Base-by-base conservation (phyloP, 306 rosid species). In the Vigna radiata region DNA sequence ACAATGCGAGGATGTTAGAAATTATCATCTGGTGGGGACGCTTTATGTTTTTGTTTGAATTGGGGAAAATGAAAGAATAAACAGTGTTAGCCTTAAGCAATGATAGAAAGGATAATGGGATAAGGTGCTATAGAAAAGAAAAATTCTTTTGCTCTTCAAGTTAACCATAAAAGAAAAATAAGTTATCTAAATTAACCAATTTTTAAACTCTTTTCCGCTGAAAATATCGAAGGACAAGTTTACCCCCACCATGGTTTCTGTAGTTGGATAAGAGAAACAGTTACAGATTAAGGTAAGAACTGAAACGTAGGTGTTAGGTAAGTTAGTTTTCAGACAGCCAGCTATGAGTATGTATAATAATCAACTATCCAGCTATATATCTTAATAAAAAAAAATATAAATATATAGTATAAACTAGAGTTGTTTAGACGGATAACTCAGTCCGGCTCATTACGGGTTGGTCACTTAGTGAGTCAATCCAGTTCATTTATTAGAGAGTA, bases 1-100 rank as follows among this genome's bases (percentile, higher is more conserved):
- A 67, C 59, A 27, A 44, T 21, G 78, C 37, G 12, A 61, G 43
- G 53, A 46, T 39, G 75, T 75, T 36, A 59, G 71, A 67, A 70
- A 63, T 64, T 81, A 79, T 63, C 52, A 62, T 16, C 48, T 44
- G 2, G 64, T 4, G 65, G 77, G 75, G 77, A 59, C 77, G 54
- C 9, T 39, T 37, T 69, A 29, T 54, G 29, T 49, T 59, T 27
- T 60, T 13, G 8, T 23, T 19, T 6, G 15, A 8, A 56, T n/a
- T 6, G 12, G 14, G 13, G 15, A 8, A 54, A 19, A 18, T 8
- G 7, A 8, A 43, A 7, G 31, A 11, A 11, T 21, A 23, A 53
- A 2, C 19, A 18, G 14, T 3, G 12, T 23, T 60, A 60, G 66
- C 19, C 41, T 29, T n/a, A 7, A 60, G 11, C 43, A 15, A 1